Conservation (phyloP, 1,284 basidiomycete species). For the Ceratorhiza oryzae-sativae region DNA sequence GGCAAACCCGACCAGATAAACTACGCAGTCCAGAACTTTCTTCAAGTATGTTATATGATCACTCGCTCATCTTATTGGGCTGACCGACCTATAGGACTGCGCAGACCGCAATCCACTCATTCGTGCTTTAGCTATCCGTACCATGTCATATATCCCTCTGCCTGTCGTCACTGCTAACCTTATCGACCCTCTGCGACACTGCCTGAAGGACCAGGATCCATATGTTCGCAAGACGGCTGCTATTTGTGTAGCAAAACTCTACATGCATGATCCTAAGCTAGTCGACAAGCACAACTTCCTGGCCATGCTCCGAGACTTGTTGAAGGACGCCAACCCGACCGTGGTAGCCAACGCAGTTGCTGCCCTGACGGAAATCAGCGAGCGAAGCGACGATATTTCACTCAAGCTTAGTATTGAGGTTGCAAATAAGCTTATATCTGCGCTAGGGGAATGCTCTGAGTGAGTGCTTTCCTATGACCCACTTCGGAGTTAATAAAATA, state of each 20-base stretch:
- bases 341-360: constrained; percentile 96
- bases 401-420: constrained; percentile 84
- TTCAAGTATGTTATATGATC: constrained; percentile 65
- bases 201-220: constrained; percentile 87
- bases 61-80: constrained; percentile 6
- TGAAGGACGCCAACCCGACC: constrained; percentile 93
- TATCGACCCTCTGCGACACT: constrained; percentile 84
- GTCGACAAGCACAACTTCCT: constrained; percentile 88
- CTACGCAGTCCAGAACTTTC: constrained; percentile 85
- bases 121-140: constrained; percentile 90
- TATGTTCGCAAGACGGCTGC: constrained; percentile 98
- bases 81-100: constrained; percentile 68
- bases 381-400: constrained; percentile 87
- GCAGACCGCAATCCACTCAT: constrained; percentile 92
- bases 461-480: constrained; percentile 53
- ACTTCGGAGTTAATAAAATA: constrained; percentile 17
- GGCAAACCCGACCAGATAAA: constrained; percentile 88
- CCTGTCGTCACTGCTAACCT: constrained; percentile 81
- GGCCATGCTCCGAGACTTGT: constrained; percentile 82
- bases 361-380: constrained; percentile 89
- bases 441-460: constrained; percentile 91
- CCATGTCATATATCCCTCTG: constrained; percentile 95
- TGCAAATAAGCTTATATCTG: constrained; percentile 83
- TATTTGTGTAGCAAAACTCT: constrained; percentile 91
- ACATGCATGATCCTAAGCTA: constrained; percentile 81